A percentile compares a stretch with the other conserved stretches of the same genome.
Evolutionary conservation across 176 grass and related monocot genomes (phyloP).

Genomic region (Eleusine indica): DNA sequence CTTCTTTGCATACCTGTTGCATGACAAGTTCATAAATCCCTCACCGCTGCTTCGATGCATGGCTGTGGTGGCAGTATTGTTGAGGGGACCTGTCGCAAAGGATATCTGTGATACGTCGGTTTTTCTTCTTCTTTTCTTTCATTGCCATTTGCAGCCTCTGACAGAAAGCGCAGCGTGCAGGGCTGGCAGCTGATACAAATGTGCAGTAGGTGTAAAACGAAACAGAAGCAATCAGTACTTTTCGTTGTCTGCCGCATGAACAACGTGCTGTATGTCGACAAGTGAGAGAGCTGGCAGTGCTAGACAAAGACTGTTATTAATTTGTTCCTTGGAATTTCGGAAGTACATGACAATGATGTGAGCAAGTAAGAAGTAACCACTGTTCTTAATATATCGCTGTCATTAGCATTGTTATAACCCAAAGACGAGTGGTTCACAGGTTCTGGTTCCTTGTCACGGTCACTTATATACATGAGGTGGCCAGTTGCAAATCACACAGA

Average conservation of each 20-base stretch:
- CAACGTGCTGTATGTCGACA: background rate
- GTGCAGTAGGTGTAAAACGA: background rate
- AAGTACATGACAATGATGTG: background rate
- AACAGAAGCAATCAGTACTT: background rate
- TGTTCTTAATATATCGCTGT: slow-evolving; percentile 9
- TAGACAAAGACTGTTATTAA: too few relatives aligned
- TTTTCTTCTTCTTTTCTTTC: too few relatives aligned
- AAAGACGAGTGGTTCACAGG: background rate
- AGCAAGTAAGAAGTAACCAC: background rate
- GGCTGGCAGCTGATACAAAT: too few relatives aligned
- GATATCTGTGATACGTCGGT: background rate
- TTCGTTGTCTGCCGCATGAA: background rate
- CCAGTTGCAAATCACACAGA: slow-evolving; percentile 21
- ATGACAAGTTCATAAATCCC: background rate
- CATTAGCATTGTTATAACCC: background rate
- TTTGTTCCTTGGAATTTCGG: too few relatives aligned
- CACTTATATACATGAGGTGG: slow-evolving; percentile 19
- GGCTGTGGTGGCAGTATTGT: too few relatives aligned
- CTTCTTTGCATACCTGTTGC: background rate
- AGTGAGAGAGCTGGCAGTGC: background rate
- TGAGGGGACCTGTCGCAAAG: too few relatives aligned
- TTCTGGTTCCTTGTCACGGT: slow-evolving; percentile 5
- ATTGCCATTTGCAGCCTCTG: too few relatives aligned
- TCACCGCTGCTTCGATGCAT: background rate
- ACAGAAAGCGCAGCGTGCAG: too few relatives aligned